Base-by-base conservation (phyloP, 2,329 filamentous ascomycete species). In the Verticillium alfalfae region DNA sequence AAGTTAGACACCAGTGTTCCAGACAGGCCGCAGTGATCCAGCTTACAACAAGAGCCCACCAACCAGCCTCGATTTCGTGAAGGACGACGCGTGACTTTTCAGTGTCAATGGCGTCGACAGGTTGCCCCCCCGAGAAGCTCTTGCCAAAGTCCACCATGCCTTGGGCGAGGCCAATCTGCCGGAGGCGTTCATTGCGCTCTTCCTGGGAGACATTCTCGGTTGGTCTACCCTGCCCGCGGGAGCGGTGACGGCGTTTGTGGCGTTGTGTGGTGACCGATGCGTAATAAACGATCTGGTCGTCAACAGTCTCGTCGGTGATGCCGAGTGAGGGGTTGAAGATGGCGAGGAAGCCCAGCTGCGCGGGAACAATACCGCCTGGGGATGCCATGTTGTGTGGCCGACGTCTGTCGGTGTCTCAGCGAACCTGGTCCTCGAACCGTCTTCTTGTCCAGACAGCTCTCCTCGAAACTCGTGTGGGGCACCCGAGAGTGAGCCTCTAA, bases 101-200 rank as follows among this genome's bases (percentile, higher is more conserved):
- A 1, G 95, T 98, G 71, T 99, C 95, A 63, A 99, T 88, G 10
- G 88, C 87, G 69, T 97, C 92, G 45, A 97, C 85, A 2, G 91
- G 75, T 67, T 88, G 82, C 63, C 88, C 91, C 64, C 86, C 84
- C 2, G 93, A 90, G 75, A 99, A 99, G 69, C 88, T 93, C 71
- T 88, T 89, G 69, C 91, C 91, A 78, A 99, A 99, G 72, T 88
- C 91, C 63, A 96, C 89, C 89, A 98, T 97, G 72, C 93, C 95
- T 78, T 99, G 95, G 49, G 95, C 95, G 65, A 99, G 86, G 41
- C 95, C 95, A 72, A 99, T 93, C 80, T 97, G 93, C 66, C 95
- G 86, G 69, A 98, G 80, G 68, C 89, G 89, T 78, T 96, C 91
- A 75, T 98, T 95, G 71, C 88, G 86, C 70, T 93, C 87, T 66